Evolutionary conservation across 768 basidiomycete genomes (phyloP).

Genomic region (Pleurotus eryngii): DNA sequence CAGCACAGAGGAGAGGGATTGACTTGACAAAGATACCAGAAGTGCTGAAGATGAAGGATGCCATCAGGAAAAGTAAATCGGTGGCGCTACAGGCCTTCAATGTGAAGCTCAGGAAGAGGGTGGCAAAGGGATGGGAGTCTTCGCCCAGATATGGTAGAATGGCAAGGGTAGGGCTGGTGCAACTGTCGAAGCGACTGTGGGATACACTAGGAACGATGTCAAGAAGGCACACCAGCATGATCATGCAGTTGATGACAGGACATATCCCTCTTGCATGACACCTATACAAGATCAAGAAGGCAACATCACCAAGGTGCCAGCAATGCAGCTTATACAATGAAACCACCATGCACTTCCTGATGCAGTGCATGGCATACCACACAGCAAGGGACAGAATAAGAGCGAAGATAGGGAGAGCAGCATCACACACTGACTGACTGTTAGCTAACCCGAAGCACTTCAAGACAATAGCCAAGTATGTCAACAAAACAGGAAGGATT

Average conservation of each 20-base stretch:
- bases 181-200: slow-evolving; percentile 11
- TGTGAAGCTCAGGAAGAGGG: slow-evolving; percentile 2
- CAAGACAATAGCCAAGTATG: neutral
- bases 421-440: neutral
- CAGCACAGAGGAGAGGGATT: neutral
- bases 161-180: slow-evolving; percentile 8
- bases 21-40: neutral
- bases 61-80: slow-evolving; percentile 14
- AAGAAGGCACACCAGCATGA: slow-evolving; percentile 10
- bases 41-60: slow-evolving; percentile 10
- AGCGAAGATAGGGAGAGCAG: neutral
- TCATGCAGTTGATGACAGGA: slow-evolving; percentile 29
- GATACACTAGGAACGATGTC: neutral
- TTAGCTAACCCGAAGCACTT: neutral
- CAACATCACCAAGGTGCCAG: slow-evolving; percentile 16
- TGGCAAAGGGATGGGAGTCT: slow-evolving; percentile 6
- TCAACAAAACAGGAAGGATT: neutral
- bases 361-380: neutral
- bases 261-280: slow-evolving; percentile 27
- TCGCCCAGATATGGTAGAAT: slow-evolving; percentile 5
- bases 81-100: slow-evolving; percentile 10
- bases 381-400: neutral
- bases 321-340: slow-evolving; percentile 6
- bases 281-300: slow-evolving; percentile 19
- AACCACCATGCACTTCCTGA: neutral